Evolutionary conservation across 768 basidiomycete species (phyloP), one percentile per base, ranked within the genome.

Genomic region (Lentinula edodes): DNA sequence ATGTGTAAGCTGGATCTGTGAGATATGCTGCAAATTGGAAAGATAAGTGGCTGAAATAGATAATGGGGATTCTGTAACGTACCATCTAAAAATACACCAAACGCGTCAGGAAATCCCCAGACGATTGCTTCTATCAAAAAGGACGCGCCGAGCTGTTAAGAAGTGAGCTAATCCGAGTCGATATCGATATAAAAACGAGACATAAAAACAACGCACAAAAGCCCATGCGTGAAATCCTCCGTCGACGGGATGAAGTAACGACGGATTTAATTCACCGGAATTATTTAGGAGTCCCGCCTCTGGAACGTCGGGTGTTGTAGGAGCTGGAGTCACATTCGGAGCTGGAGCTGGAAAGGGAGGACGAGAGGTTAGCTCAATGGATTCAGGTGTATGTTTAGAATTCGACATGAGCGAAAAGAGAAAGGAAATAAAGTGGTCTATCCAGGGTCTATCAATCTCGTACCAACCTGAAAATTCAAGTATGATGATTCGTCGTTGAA

Each of bases 41-140:
- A n/a, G 12, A 0, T 1, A 53, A 36, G n/a, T 28, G 36, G 13
- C 15, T 9, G 18, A 53, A 32, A 20, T 32, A 53, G 9, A 53
- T 9, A n/a, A 51, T 20, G 28, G 28, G 28, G 28, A 0, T 28
- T 28, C 28, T 28, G 28, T 28, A 28, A 53, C 50, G 6, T 32
- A 62, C 61, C 43, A 39, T 61, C 62, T 23, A 73, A 65, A 41
- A 73, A 67, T 41, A 68, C 61, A 41, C 72, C 72, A 34, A 61
- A 71, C 41, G 72, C 56, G 36, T 52, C 52, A 20, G 70, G 70
- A 55, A 71, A 71, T 13, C 70, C 68, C 71, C 71, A 73, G 8
- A 71, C 67, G 50, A 73, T 64, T 38, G 65, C 62, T 54, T 70
- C 71, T 1, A 69, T 58, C 3, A 72, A 28, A 36, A 68, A 72